phyloP scores from a whole-genome alignment of 306 rosid genomes.

The Mimosa pudica region DNA sequence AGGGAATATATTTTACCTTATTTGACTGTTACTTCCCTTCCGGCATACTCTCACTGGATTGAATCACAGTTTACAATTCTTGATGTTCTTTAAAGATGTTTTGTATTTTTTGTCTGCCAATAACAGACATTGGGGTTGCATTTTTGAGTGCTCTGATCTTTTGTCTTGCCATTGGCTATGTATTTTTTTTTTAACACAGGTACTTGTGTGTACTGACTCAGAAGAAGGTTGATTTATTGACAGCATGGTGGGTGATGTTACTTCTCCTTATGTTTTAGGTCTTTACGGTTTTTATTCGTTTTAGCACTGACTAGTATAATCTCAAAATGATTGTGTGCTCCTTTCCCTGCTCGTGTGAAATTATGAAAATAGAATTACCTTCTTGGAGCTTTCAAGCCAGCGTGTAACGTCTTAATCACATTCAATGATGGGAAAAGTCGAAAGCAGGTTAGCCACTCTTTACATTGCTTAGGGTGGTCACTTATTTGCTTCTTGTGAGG shows the following conservation, averaged over 20 bases:
- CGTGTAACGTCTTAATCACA: constrained; percentile 78
- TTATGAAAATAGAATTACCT: constrained; percentile 68
- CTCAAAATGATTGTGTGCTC: not conserved
- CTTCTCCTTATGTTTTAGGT: constrained; percentile 1
- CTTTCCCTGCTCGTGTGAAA: not conserved
- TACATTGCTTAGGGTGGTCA: constrained; percentile 56
- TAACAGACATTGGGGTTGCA: not conserved
- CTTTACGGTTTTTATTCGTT: not conserved
- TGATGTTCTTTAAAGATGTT: not conserved
- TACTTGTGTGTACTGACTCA: constrained; percentile 12
- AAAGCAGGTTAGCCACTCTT: constrained; percentile 74
- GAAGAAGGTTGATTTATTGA: not conserved
- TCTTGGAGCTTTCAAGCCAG: constrained; percentile 99
- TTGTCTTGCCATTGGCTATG: not conserved
- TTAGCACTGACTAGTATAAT: not conserved
- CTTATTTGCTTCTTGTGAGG: not conserved
- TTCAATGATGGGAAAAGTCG: constrained; percentile 88
- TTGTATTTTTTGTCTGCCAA: not conserved
- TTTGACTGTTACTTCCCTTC: not conserved
- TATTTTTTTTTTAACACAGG: constrained; percentile 1
- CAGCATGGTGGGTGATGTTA: constrained; percentile 24
- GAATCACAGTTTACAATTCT: not conserved
- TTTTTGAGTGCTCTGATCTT: not conserved
- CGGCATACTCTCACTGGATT: not conserved
- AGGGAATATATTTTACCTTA: not conserved